Conservation (phyloP, 176 grass and related monocot species). For the Hyparrhenia diplandra region DNA sequence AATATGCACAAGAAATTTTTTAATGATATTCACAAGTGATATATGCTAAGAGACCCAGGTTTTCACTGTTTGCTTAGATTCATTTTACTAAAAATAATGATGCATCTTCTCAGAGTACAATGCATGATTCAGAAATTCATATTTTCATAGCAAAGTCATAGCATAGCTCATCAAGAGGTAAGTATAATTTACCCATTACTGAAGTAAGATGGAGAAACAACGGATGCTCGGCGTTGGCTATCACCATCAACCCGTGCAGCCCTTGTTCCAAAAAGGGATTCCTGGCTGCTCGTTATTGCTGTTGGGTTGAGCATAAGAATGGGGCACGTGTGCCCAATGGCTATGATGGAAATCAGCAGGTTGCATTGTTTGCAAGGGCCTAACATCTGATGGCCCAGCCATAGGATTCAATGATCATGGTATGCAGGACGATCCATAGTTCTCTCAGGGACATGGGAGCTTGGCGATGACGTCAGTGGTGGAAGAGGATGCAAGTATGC, state of each 20-base stretch:
- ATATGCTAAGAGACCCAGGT: background rate
- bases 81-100: background rate
- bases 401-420: slow-evolving; percentile 58
- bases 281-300: slow-evolving; percentile 48
- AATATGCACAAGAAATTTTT: background rate
- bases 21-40: background rate
- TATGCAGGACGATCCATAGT: slow-evolving; percentile 48
- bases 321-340: slow-evolving; percentile 50
- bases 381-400: slow-evolving; percentile 52
- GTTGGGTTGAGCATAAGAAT: slow-evolving; percentile 53
- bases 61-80: slow-evolving; percentile 17
- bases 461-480: slow-evolving; percentile 42
- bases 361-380: slow-evolving; percentile 36
- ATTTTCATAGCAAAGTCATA: background rate
- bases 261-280: slow-evolving; percentile 56
- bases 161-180: background rate
- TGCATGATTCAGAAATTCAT: background rate
- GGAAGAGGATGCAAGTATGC: slow-evolving; percentile 62
- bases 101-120: background rate
- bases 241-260: slow-evolving; percentile 48
- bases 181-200: slow-evolving; percentile 51
- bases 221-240: slow-evolving; percentile 37
- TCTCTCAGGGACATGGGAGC: slow-evolving; percentile 49
- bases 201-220: slow-evolving; percentile 52
- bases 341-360: slow-evolving; percentile 62